phyloP scores from a whole-genome alignment of 1,284 basidiomycete genomes.

The Ustilago shanxiensis region DNA sequence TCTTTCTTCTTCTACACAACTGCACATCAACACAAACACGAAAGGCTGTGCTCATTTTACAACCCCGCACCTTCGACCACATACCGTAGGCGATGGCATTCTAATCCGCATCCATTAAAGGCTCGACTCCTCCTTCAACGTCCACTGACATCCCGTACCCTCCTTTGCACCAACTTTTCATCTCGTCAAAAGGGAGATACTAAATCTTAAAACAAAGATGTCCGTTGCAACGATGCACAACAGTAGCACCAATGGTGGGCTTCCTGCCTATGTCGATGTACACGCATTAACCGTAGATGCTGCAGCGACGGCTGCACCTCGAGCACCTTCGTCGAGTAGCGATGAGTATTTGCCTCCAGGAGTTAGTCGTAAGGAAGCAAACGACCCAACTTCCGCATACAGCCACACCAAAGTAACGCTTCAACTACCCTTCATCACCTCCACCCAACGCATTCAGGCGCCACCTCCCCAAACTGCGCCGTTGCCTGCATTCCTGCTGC shows the following conservation, averaged over 20 bases:
- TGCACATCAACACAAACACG: no score
- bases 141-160: no score
- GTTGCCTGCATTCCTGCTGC: slow-evolving; percentile 33
- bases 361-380: slow-evolving; percentile 23
- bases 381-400: slow-evolving; percentile 20
- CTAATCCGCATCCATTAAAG: no score
- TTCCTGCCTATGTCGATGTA: slow-evolving; percentile 17
- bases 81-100: no score
- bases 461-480: slow-evolving; percentile 21
- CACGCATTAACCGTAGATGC: not conserved
- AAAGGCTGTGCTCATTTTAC: no score
- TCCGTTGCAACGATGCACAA: slow-evolving; percentile 18
- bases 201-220: no score
- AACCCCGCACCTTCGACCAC: no score
- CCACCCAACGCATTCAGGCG: slow-evolving; percentile 11
- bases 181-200: no score
- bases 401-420: slow-evolving; percentile 22
- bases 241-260: slow-evolving; percentile 20
- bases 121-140: no score
- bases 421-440: slow-evolving; percentile 24
- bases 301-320: not conserved
- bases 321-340: not conserved
- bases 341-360: slow-evolving; percentile 11
- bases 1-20: no score
- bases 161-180: no score